A percentile compares a stretch with the other conserved stretches of the same genome.
Evolutionary conservation across 352 stramenopile species (phyloP).

Genomic region (Vaucheria bursata): DNA sequence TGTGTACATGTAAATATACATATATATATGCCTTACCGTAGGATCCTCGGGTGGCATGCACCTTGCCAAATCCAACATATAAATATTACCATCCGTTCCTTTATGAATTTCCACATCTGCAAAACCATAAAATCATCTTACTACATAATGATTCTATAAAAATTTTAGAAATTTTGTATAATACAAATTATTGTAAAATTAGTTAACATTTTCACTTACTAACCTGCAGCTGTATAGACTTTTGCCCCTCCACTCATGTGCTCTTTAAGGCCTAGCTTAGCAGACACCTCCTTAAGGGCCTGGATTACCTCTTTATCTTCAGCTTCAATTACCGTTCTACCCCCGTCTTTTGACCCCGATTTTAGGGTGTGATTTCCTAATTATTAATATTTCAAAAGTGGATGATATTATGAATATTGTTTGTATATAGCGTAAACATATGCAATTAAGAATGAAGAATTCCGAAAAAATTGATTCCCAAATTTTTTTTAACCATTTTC

Average conservation of each 20-base stretch:
- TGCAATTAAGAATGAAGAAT: no score
- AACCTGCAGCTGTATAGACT: constrained; percentile 2
- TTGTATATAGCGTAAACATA: no score
- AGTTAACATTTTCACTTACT: no score
- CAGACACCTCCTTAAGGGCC: neutral
- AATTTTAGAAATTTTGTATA: no score
- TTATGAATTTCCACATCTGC: constrained; percentile 40
- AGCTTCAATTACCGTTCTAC: constrained; percentile 13
- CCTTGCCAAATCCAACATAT: constrained; percentile 35
- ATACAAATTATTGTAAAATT: no score
- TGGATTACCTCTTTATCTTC: neutral
- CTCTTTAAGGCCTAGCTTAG: neutral
- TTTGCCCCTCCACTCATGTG: neutral
- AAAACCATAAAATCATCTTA: neutral
- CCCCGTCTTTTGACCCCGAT: constrained; percentile 25
- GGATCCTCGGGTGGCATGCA: constrained; percentile 37
- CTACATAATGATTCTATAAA: neutral
- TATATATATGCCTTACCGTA: neutral
- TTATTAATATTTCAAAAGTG: no score
- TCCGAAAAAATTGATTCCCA: no score
- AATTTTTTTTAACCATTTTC: no score
- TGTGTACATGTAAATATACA: constrained; percentile 5
- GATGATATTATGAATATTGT: no score
- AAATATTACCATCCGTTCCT: constrained; percentile 26
- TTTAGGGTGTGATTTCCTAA: constrained; percentile 16